A percentile compares a stretch with the other conserved stretches of the same genome.
Evolutionary conservation across 352 stramenopile genomes (phyloP).

Genomic region (Globisporangium cylindrosporum): DNA sequence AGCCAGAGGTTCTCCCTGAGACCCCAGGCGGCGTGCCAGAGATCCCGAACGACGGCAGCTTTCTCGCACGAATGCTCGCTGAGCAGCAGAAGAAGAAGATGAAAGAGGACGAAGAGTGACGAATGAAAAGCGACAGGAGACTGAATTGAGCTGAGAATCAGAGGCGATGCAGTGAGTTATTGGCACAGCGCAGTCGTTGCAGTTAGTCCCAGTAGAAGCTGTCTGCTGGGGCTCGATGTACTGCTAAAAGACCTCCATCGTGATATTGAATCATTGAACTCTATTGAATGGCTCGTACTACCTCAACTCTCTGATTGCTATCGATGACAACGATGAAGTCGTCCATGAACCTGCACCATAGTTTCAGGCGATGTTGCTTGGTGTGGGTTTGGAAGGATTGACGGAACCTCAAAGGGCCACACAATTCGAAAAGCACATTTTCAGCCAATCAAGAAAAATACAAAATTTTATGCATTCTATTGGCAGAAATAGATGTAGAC

Average conservation of each 20-base stretch:
- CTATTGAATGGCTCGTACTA: not conserved
- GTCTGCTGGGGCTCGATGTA: not conserved
- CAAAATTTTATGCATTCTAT: too few relatives aligned
- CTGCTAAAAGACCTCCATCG: not conserved
- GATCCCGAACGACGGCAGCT: slow-evolving; percentile 82
- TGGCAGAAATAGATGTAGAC: too few relatives aligned
- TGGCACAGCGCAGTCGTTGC: not conserved
- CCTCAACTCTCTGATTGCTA: not conserved
- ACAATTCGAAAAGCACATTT: too few relatives aligned
- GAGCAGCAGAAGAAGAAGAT: slow-evolving; percentile 35
- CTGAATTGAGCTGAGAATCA: not conserved
- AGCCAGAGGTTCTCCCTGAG: slow-evolving; percentile 31
- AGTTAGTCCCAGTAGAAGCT: not conserved
- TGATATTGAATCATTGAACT: not conserved
- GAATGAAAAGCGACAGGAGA: not conserved
- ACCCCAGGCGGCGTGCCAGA: slow-evolving; percentile 68
- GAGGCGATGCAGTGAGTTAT: not conserved
- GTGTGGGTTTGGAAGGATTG: too few relatives aligned
- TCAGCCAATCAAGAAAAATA: too few relatives aligned
- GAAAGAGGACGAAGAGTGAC: not conserved
- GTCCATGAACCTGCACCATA: not conserved
- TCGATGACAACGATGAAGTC: not conserved
- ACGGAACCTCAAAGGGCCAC: too few relatives aligned
- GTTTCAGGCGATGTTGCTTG: too few relatives aligned
- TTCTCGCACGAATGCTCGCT: slow-evolving; percentile 68